Percentiles rank a stretch among this genome's conserved stretches.
Evolutionary conservation across 495 filamentous ascomycete genomes (phyloP).

Genomic region (Neurospora sp.): DNA sequence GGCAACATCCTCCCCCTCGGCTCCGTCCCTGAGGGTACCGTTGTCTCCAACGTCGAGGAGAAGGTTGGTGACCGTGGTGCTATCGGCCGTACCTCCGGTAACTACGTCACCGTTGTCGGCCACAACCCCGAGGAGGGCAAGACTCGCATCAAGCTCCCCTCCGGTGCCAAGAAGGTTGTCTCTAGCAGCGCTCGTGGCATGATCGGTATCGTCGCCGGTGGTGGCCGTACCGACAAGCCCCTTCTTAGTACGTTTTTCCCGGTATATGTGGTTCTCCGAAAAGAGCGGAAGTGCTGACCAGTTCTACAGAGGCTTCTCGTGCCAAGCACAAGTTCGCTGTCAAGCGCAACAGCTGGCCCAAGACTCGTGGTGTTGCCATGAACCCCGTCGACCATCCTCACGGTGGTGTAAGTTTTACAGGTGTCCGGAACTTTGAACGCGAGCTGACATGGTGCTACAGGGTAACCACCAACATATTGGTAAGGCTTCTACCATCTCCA

Average conservation of each 20-base stretch:
- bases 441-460: conserved; percentile 36
- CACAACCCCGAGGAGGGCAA: conserved; percentile 99
- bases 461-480: conserved; percentile 99
- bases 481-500: conserved; percentile 98
- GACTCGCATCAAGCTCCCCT: conserved; percentile 98
- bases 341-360: conserved; percentile 99
- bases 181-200: conserved; percentile 86
- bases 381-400: conserved; percentile 99
- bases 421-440: neutral
- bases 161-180: conserved; percentile 98
- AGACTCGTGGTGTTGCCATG: conserved; percentile 99
- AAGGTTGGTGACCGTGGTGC: conserved; percentile 94
- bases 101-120: conserved; percentile 98
- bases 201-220: conserved; percentile 98
- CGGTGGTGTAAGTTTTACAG: conserved; percentile 53
- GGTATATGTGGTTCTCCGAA: neutral
- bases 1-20: conserved; percentile 93
- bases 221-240: conserved; percentile 98
- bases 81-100: conserved; percentile 91
- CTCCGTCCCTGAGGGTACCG: conserved; percentile 95
- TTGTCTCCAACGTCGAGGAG: conserved; percentile 98
- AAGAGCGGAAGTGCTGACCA: conserved; percentile 11
- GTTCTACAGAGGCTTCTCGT: conserved; percentile 72
- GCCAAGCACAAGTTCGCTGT: conserved; percentile 99
- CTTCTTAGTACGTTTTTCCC: conserved; percentile 59